Conservation (phyloP, 768 basidiomycete species). For the Megacollybia marginata region DNA sequence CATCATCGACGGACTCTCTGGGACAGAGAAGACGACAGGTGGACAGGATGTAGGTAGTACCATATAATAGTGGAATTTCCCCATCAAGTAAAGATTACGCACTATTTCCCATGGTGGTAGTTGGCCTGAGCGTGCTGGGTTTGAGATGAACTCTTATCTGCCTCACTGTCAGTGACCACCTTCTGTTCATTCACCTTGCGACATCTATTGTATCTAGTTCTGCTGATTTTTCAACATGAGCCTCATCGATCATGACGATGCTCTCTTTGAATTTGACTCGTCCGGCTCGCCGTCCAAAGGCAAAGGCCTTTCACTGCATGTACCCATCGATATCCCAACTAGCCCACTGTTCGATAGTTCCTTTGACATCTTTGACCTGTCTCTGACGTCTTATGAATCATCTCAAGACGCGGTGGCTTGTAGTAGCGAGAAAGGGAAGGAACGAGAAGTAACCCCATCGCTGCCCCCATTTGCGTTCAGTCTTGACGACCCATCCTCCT, state of each 20-base stretch:
- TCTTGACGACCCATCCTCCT: too few relatives aligned
- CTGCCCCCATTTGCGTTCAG: too few relatives aligned
- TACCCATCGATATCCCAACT: conserved; percentile 35
- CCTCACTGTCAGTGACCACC: too few relatives aligned
- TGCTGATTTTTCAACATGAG: conserved; percentile 13
- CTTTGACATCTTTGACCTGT: conserved; percentile 12
- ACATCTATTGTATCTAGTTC: too few relatives aligned
- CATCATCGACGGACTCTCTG: conserved; percentile 63
- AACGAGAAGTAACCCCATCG: too few relatives aligned
- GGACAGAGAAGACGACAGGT: conserved; percentile 22
- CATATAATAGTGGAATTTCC: too few relatives aligned
- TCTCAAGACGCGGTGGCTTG: conserved; percentile 4
- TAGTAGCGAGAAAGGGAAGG: background rate
- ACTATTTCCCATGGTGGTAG: too few relatives aligned
- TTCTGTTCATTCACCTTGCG: too few relatives aligned
- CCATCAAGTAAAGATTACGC: too few relatives aligned
- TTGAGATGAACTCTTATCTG: too few relatives aligned
- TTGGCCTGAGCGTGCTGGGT: too few relatives aligned
- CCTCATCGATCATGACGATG: conserved; percentile 47
- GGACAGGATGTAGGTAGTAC: conserved; percentile 32
- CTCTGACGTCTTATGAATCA: conserved; percentile 11
- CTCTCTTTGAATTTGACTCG: conserved; percentile 44
- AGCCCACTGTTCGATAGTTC: background rate
- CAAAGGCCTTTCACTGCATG: conserved; percentile 45
- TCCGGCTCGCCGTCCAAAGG: conserved; percentile 30